Evolutionary conservation across 805 yeast species (phyloP), one percentile per base, ranked within the genome.

Genomic region (Zygotorulaspora florentina): DNA sequence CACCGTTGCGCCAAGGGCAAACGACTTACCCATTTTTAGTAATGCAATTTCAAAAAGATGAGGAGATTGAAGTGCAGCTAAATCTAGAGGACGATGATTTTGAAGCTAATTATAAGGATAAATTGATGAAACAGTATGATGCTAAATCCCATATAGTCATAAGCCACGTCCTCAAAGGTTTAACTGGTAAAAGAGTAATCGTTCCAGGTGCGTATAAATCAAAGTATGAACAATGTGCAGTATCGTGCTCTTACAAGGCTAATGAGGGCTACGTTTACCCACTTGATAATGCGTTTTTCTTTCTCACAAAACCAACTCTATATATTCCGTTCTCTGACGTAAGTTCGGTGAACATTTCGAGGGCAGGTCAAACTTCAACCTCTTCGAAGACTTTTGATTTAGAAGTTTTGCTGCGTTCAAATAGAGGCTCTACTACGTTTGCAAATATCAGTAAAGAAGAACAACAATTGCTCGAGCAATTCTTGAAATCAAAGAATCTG

Each of bases 1-100:
- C 99, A 20, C 99, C 99, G 2, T 73, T 93, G 53, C 82, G 98
- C 65, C 99, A 93, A 70, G 99, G 99, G 45, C 98, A 93, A 70
- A 93, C 99, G 0, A 80, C 96, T 49, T 91, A 93, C 61, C 95
- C 96, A 34, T 93, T 87, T 65, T 72, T 93, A 62, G 91, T 89
- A 11, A 69, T 91, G 65, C 99, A 93, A 69, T 87, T 93, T 61
- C 79, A 84, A 50, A 80, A 82, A 44, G 96, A 89, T 53, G 99
- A 93, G 66, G 96, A 87, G 61, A 78, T 87, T 40, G 96, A 89
- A 65, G 83, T 91, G 31, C 96, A 88, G 61, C 73, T 93, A 57
- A 90, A 93, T 62, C 65, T 93, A 16, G 81, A 82, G 33, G 96
- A 90, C 36, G 87, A 79, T 35, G 96, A 87, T 57, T 89, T 80